These are phyloP conservation scores for Thielaviopsis ethacetica DNA, from an alignment of 2,329 filamentous ascomycete species.

Conservation along the genomic window DNA sequence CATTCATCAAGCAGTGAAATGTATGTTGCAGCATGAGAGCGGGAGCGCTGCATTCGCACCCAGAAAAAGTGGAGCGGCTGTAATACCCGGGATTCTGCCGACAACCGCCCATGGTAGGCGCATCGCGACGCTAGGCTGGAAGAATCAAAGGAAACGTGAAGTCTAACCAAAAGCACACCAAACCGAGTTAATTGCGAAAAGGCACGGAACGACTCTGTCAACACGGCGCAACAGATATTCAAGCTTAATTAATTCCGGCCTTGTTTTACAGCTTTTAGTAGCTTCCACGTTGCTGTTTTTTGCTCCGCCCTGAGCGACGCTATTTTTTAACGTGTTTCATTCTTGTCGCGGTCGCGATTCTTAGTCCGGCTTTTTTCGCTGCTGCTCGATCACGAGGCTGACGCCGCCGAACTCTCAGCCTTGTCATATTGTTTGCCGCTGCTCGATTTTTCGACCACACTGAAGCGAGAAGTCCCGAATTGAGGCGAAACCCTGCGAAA, in stretches of 20 bases:
- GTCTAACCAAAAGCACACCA: not conserved
- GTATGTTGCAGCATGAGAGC: too few species aligned
- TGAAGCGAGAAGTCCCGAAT: too few species aligned
- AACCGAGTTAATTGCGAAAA: not conserved
- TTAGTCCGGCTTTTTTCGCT: not conserved
- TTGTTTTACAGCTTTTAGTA: not conserved
- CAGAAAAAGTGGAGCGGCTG: not conserved
- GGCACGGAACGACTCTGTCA: not conserved
- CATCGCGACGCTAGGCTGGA: not conserved
- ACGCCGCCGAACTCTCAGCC: not conserved
- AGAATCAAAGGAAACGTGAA: not conserved
- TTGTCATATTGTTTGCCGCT: not conserved
- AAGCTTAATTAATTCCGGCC: not conserved
- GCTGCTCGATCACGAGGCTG: not conserved
- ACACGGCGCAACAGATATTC: not conserved
- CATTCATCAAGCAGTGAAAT: too few species aligned
- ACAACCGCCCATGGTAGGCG: not conserved
- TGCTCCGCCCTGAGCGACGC: not conserved
- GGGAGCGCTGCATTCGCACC: too few species aligned
- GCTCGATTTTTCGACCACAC: not conserved
- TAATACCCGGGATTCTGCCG: not conserved
- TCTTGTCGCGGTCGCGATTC: not conserved
- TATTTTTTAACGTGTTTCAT: not conserved
- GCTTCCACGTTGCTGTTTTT: not conserved
- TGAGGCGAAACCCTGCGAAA: too few species aligned